phyloP scores from a whole-genome alignment of 2,329 filamentous ascomycete species.

The Alternaria arbusti region DNA sequence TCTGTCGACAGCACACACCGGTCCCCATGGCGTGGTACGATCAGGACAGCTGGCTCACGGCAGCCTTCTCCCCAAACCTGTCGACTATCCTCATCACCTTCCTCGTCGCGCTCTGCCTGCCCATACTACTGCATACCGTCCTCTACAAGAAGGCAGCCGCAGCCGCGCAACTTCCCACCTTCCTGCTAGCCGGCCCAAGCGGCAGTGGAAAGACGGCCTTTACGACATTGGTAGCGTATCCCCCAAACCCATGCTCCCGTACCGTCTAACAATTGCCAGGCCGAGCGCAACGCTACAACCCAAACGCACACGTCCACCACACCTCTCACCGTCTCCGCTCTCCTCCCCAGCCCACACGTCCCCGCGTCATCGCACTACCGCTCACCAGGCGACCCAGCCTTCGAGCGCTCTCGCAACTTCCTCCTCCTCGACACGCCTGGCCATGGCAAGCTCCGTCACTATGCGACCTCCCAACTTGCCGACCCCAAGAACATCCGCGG shows the following conservation, averaged over 20 bases:
- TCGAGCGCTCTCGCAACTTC: constrained; percentile 66
- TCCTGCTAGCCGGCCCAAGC: constrained; percentile 81
- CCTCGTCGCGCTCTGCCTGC: constrained; percentile 73
- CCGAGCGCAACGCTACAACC: constrained; percentile 62
- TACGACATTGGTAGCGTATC: constrained; percentile 69
- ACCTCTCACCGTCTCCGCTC: constrained; percentile 63
- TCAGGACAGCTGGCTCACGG: constrained; percentile 54
- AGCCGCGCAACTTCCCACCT: constrained; percentile 69
- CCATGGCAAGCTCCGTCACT: constrained; percentile 87
- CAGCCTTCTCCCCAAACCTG: constrained; percentile 53
- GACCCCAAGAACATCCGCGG: constrained; percentile 64
- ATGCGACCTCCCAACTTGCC: constrained; percentile 63
- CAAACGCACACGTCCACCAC: constrained; percentile 59
- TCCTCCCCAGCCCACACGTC: constrained; percentile 62
- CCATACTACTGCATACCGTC: constrained; percentile 77
- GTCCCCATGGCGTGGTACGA: constrained; percentile 46
- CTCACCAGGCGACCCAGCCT: constrained; percentile 68
- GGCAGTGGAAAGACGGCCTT: constrained; percentile 88
- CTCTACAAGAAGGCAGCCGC: constrained; percentile 73
- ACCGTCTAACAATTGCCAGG: constrained; percentile 36
- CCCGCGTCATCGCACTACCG: constrained; percentile 69
- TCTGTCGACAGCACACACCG: background rate
- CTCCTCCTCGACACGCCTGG: constrained; percentile 88
- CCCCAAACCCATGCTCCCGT: background rate
- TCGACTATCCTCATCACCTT: constrained; percentile 69